Evolutionary conservation across 129 eudicot genomes (phyloP).

Genomic region (Sambucus nigra): DNA sequence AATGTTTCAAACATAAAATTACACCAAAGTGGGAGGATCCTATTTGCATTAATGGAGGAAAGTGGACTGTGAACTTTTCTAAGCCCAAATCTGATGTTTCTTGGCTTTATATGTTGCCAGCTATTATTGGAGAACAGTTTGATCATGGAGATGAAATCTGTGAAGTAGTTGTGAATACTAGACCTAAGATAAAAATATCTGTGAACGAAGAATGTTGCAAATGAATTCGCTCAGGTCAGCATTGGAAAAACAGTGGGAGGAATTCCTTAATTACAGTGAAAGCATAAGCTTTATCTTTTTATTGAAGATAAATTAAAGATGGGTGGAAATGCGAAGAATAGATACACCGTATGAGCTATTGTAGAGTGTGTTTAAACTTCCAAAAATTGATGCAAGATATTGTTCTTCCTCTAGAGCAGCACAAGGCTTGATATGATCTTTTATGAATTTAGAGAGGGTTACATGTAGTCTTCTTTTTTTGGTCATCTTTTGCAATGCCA

Average conservation of each 20-base stretch:
- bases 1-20: constrained; percentile 74
- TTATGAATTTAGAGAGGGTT: too few species aligned
- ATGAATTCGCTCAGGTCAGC: constrained; percentile 93
- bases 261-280: constrained; percentile 53
- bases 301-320: constrained; percentile 78
- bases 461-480: too few species aligned
- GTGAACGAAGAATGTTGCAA: constrained; percentile 98
- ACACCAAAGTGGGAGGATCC: constrained; percentile 99
- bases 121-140: constrained; percentile 95
- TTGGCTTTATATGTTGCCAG: constrained; percentile 90
- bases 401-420: neutral
- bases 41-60: constrained; percentile 93
- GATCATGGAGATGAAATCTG: constrained; percentile 94
- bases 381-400: neutral
- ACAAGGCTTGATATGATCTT: too few species aligned
- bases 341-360: constrained; percentile 50
- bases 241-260: constrained; percentile 86
- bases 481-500: too few species aligned
- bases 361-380: neutral
- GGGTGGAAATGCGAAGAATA: constrained; percentile 62
- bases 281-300: constrained; percentile 75
- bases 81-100: constrained; percentile 51
- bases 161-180: constrained; percentile 90
- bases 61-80: constrained; percentile 60
- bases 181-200: constrained; percentile 50